These are phyloP conservation scores for Trichoderma atroviride DNA, from an alignment of 2,329 filamentous ascomycete species.

Conservation along the genomic window DNA sequence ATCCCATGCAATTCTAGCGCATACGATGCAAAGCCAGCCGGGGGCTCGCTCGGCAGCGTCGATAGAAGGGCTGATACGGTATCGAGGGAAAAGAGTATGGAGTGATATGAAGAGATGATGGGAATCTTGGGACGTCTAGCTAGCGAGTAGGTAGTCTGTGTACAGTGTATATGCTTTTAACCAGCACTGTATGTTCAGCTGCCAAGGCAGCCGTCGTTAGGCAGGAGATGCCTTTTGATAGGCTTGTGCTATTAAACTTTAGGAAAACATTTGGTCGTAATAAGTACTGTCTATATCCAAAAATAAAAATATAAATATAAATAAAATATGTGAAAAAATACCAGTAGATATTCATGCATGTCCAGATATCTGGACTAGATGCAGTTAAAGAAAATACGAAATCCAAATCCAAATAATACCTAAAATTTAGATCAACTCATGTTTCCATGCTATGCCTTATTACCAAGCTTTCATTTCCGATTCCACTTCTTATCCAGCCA, in stretches of 20 bases:
- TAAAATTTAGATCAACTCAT: neutral
- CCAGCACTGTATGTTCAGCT: conserved; percentile 3
- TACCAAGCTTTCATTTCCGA: neutral
- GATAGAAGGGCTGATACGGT: neutral
- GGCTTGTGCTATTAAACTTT: neutral
- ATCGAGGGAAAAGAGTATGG: neutral
- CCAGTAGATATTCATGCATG: neutral
- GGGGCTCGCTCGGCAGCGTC: neutral
- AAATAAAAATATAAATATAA: no score
- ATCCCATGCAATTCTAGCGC: conserved; percentile 31
- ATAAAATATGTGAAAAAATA: neutral
- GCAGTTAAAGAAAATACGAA: neutral
- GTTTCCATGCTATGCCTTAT: neutral
- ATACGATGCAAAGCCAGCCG: neutral
- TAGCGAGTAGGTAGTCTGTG: neutral
- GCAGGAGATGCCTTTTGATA: neutral
- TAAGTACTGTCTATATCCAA: neutral
- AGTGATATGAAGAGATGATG: neutral
- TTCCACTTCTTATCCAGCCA: neutral
- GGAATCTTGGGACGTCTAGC: conserved; percentile 3
- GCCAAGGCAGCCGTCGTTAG: neutral
- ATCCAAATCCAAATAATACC: neutral
- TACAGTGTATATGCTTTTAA: conserved; percentile 9
- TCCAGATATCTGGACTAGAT: neutral
- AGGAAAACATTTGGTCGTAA: neutral